phyloP scores from a whole-genome alignment of 495 filamentous ascomycete genomes.

The Echria macrotheca region DNA sequence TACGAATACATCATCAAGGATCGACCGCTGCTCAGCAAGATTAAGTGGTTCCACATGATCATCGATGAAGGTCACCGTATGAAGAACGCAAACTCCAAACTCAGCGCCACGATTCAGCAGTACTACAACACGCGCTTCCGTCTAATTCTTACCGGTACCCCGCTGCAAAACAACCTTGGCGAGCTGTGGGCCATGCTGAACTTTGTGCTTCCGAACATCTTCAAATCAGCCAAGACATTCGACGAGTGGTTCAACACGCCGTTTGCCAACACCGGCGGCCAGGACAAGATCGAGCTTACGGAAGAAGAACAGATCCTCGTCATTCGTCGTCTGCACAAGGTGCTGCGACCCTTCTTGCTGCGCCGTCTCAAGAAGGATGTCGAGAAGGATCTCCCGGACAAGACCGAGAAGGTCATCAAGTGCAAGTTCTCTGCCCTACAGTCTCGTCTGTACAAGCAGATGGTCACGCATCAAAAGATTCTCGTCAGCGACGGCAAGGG shows the following conservation, averaged over 20 bases:
- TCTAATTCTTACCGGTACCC: slow-evolving; percentile 94
- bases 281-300: slow-evolving; percentile 96
- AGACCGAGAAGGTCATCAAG: slow-evolving; percentile 98
- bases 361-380: slow-evolving; percentile 99
- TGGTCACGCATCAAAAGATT: slow-evolving; percentile 90
- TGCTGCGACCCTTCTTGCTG: slow-evolving; percentile 92
- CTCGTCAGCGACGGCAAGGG: slow-evolving; percentile 92
- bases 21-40: slow-evolving; percentile 85
- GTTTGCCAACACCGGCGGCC: slow-evolving; percentile 94
- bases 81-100: slow-evolving; percentile 97
- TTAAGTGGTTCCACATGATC: slow-evolving; percentile 99
- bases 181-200: slow-evolving; percentile 97
- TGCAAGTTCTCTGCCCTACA: slow-evolving; percentile 96
- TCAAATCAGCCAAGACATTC: slow-evolving; percentile 98
- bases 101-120: slow-evolving; percentile 87
- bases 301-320: slow-evolving; percentile 99
- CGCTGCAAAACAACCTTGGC: slow-evolving; percentile 92
- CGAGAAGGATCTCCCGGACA: slow-evolving; percentile 96
- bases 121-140: slow-evolving; percentile 95
- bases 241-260: slow-evolving; percentile 99
- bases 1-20: slow-evolving; percentile 99
- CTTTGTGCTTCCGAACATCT: slow-evolving; percentile 96
- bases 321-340: slow-evolving; percentile 97
- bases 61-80: slow-evolving; percentile 99
- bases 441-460: slow-evolving; percentile 88